phyloP scores from a whole-genome alignment of 2,329 filamentous ascomycete genomes.

The Geosmithia putterillii region DNA sequence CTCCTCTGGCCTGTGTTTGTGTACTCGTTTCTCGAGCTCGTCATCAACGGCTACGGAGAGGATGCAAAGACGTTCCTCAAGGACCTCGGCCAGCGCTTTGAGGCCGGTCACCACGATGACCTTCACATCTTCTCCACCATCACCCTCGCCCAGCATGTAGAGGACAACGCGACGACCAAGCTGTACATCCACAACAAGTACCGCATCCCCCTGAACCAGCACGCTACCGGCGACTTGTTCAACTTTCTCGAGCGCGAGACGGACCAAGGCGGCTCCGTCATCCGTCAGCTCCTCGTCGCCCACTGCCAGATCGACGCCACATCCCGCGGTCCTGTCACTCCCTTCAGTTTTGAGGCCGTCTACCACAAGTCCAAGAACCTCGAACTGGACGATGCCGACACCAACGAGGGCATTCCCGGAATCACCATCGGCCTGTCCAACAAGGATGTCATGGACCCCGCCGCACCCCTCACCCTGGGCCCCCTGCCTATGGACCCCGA shows the following conservation, averaged over 20 bases:
- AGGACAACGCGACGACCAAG: constrained; percentile 64
- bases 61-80: constrained; percentile 67
- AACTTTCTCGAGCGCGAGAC: constrained; percentile 83
- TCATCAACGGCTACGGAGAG: constrained; percentile 56
- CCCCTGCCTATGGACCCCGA: constrained; percentile 74
- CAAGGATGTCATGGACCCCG: constrained; percentile 44
- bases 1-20: constrained; percentile 90
- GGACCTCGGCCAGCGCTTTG: constrained; percentile 55
- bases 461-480: constrained; percentile 58
- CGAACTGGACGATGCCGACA: constrained; percentile 50
- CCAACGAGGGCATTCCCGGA: constrained; percentile 52
- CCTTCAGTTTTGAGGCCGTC: constrained; percentile 50
- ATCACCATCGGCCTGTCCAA: constrained; percentile 50
- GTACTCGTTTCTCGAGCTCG: constrained; percentile 77
- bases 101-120: constrained; percentile 69
- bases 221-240: constrained; percentile 71
- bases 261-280: constrained; percentile 65
- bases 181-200: constrained; percentile 83
- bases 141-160: constrained; percentile 63
- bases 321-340: constrained; percentile 49
- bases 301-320: constrained; percentile 47
- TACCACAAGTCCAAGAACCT: constrained; percentile 44
- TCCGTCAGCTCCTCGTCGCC: constrained; percentile 59
- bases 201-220: constrained; percentile 75
- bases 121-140: constrained; percentile 63